These are phyloP conservation scores for Meyerozyma smithsonii DNA, from an alignment of 1,139 yeast species.

Conservation along the genomic window DNA sequence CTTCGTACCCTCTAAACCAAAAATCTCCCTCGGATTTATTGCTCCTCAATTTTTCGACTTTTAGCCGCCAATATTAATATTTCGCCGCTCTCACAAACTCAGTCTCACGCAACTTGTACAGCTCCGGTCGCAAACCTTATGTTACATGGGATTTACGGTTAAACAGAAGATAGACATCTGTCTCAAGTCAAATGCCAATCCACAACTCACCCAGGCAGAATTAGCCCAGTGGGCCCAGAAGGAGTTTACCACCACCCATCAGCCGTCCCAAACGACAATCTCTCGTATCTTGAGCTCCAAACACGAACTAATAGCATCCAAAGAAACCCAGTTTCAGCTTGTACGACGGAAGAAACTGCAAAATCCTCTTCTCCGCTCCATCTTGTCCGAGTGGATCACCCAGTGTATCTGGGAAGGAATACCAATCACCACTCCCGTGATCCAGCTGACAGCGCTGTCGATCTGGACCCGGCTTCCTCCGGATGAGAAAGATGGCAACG, in stretches of 20 bases:
- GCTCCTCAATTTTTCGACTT: no score
- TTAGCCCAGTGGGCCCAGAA: conserved; percentile 61
- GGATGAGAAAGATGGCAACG: conserved; percentile 55
- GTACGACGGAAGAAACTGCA: conserved; percentile 53
- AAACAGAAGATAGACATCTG: conserved; percentile 67
- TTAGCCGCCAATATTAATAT: background rate
- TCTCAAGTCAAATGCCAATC: conserved; percentile 60
- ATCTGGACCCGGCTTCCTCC: conserved; percentile 60
- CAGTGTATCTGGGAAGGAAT: conserved; percentile 65
- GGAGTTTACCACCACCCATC: conserved; percentile 45
- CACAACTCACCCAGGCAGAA: conserved; percentile 65
- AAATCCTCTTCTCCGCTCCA: conserved; percentile 52
- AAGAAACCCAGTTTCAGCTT: conserved; percentile 52
- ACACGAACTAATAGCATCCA: conserved; percentile 53
- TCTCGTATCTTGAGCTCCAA: conserved; percentile 57
- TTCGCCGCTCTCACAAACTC: background rate
- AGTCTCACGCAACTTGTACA: background rate
- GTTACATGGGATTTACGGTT: conserved; percentile 49
- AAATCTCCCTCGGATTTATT: no score
- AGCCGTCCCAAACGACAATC: conserved; percentile 67
- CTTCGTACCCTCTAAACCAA: no score
- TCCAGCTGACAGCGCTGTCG: conserved; percentile 60
- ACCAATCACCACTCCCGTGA: conserved; percentile 60
- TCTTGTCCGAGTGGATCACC: conserved; percentile 63
- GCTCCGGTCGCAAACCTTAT: background rate